Evolutionary conservation across 345 rosid species (phyloP).

Genomic region (Syzygium grande): DNA sequence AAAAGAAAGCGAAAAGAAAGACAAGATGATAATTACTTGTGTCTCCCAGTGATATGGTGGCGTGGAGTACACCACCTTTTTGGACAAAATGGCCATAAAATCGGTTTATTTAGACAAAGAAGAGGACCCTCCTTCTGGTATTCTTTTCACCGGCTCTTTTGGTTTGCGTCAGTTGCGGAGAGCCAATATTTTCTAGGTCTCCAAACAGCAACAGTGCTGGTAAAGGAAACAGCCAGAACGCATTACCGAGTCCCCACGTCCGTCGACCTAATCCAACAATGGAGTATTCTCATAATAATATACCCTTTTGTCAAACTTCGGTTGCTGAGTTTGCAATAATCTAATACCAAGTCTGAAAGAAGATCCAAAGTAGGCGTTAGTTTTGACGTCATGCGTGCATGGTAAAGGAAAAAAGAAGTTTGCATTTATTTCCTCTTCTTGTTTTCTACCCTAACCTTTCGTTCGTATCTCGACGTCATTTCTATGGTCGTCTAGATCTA

Average conservation of each 20-base stretch:
- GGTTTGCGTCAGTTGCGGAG: background rate
- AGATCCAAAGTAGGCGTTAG: background rate
- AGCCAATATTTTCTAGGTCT: background rate
- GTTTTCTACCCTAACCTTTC: background rate
- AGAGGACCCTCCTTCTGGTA: background rate
- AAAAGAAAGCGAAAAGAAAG: background rate
- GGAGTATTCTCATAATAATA: background rate
- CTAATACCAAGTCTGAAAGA: background rate
- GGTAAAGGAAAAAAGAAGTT: background rate
- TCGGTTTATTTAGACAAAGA: background rate
- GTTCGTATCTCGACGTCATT: background rate
- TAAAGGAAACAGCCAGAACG: background rate
- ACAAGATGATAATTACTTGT: background rate
- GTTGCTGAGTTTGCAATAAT: background rate
- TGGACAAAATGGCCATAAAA: background rate
- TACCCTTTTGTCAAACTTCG: background rate
- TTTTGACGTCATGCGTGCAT: background rate
- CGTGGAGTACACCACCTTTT: background rate
- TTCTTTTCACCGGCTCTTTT: background rate
- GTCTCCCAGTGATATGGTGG: background rate
- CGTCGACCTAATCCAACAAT: background rate
- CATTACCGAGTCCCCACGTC: background rate
- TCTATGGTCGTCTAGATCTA: background rate
- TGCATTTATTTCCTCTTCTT: background rate
- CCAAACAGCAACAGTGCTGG: background rate